phyloP scores from a whole-genome alignment of 2,329 filamentous ascomycete genomes.

The Zalaria sp. region DNA sequence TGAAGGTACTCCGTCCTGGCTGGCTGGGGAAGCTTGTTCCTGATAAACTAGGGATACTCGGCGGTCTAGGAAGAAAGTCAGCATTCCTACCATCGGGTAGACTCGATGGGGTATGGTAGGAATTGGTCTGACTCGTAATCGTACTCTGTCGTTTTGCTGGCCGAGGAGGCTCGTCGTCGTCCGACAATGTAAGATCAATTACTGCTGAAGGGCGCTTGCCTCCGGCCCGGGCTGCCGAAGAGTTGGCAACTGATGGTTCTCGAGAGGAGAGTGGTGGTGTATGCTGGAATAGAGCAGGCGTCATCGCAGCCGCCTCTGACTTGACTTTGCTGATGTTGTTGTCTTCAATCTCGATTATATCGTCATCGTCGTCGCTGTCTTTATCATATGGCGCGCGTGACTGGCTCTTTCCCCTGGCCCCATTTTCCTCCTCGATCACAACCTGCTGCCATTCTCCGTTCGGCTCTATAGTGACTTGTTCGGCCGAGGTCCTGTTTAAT shows the following conservation, averaged over 20 bases:
- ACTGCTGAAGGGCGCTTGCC: slow-evolving; percentile 32
- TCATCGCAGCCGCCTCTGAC: slow-evolving; percentile 18
- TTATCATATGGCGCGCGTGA: slow-evolving; percentile 19
- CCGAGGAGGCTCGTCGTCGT: slow-evolving; percentile 27
- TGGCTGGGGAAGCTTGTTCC: slow-evolving; percentile 2
- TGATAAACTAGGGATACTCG: slow-evolving; percentile 6
- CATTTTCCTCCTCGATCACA: slow-evolving; percentile 26
- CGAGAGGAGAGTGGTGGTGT: slow-evolving; percentile 33
- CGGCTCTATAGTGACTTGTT: slow-evolving; percentile 84
- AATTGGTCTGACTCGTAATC: slow-evolving; percentile 9
- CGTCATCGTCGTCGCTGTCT: slow-evolving; percentile 29
- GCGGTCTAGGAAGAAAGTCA: slow-evolving; percentile 7
- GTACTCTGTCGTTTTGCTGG: slow-evolving; percentile 15
- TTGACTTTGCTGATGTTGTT: slow-evolving; percentile 23
- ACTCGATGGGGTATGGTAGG: slow-evolving; percentile 8
- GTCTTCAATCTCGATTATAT: slow-evolving; percentile 30
- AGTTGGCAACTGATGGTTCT: slow-evolving; percentile 20
- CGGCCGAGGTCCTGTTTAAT: slow-evolving; percentile 57
- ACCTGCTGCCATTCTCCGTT: slow-evolving; percentile 60
- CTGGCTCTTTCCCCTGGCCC: slow-evolving; percentile 19
- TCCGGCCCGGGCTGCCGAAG: slow-evolving; percentile 16
- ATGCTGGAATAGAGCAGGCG: slow-evolving; percentile 21
- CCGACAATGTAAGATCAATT: slow-evolving; percentile 34
- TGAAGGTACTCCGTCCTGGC: too few relatives aligned
- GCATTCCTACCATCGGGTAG: slow-evolving; percentile 6